Evolutionary conservation across 768 basidiomycete species (phyloP), one percentile per base, ranked within the genome.

Genomic region (Pleurotus citrinopileatus): DNA sequence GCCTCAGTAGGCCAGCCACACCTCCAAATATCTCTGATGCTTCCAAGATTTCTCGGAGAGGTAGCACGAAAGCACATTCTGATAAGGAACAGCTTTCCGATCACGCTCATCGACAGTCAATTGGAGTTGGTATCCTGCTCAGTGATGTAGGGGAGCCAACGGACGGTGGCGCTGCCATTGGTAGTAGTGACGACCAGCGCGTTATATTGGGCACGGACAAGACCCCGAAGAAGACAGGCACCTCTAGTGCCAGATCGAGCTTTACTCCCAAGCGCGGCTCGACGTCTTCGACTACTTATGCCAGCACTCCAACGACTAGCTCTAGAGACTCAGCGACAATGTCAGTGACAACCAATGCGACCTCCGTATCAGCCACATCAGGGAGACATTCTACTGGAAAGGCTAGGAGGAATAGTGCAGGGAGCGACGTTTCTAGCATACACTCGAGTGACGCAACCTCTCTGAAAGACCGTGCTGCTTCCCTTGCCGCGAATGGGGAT

Each of bases 201-300:
- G 74, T 74, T 47, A 68, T 72, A 42, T 61, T 73, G 15, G 64
- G 69, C 23, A 68, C 70, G 32, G 88, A 90, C 44, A 89, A 86
- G 73, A 80, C 83, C 20, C 76, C 81, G 9, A 89, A 84, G 76
- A 91, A 89, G 67, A 64, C 78, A 40, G 69, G 74, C 50, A 76
- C 81, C 12, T 65, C 76, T 27, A 74, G 78, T 63, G 75, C 81
- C 42, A 81, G 90, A 52, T 77, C 86, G 52, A 90, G 87, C 64
- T 87, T 89, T 67, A 86, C 84, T n/a, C 80, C 87, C 28, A 94
- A 95, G 69, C 86, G 93, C 53, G 87, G 88, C 55, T 95, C 93
- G 20, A 86, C 91, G 8, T 94, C 93, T 4, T 96, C 93, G 3
- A 89, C 93, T 19, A 94, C 82, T 36, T 87, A 92, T 70, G 80